phyloP scores from a whole-genome alignment of 345 rosid genomes.

The Orychophragmus violaceus region DNA sequence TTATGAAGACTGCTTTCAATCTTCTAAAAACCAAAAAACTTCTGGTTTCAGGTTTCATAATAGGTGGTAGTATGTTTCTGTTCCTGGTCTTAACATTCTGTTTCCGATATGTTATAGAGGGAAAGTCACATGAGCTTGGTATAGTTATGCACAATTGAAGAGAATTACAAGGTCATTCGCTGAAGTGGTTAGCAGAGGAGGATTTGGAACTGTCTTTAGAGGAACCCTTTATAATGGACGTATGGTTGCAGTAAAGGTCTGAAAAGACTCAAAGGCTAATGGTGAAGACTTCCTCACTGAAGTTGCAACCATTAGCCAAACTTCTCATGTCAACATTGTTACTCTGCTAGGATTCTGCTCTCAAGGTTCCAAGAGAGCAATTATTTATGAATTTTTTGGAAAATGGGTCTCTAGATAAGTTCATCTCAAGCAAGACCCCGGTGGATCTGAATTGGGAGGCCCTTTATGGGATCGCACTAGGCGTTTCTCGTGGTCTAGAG shows the following conservation, averaged over 20 bases:
- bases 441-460: not conserved
- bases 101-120: no score
- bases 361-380: not conserved
- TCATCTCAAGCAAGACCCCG: not conserved
- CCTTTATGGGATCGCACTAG: not conserved
- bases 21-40: no score
- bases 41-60: no score
- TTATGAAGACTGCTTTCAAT: no score
- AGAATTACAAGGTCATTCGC: not conserved
- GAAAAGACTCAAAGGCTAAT: not conserved
- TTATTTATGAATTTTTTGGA: not conserved
- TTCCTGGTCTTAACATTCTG: no score
- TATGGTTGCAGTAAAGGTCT: not conserved
- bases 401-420: not conserved
- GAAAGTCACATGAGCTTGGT: no score
- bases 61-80: no score
- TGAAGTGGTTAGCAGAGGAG: not conserved
- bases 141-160: not conserved
- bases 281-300: not conserved
- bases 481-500: not conserved
- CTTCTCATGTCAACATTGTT: not conserved
- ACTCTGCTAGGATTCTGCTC: not conserved
- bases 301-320: not conserved
- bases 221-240: not conserved
- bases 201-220: not conserved